Evolutionary conservation across 2,329 filamentous ascomycete species (phyloP).

Genomic region (Polytolypa hystricis): DNA sequence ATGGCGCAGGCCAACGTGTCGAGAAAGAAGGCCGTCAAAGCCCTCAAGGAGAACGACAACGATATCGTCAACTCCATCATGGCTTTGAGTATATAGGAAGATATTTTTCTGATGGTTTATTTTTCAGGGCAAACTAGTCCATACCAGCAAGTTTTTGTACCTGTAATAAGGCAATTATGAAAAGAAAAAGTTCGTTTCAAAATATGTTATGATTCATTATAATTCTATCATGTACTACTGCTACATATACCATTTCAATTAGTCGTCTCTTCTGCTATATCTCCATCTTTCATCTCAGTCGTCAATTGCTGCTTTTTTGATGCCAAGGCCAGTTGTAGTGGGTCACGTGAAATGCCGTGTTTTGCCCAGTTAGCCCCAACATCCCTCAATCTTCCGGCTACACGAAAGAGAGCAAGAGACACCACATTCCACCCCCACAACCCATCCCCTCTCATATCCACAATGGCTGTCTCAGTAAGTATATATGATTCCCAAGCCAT

Average conservation of each 20-base stretch:
- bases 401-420: constrained; percentile 6
- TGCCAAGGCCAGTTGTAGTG: constrained; percentile 9
- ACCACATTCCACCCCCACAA: constrained; percentile 8
- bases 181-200: too few species aligned
- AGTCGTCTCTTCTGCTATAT: too few species aligned
- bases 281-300: too few species aligned
- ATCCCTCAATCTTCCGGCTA: constrained; percentile 8
- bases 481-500: background rate
- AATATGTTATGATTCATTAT: too few species aligned
- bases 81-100: constrained; percentile 73
- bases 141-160: too few species aligned
- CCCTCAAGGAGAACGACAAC: constrained; percentile 92
- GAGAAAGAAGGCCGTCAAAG: constrained; percentile 97
- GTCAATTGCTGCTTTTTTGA: constrained; percentile 4
- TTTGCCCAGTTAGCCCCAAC: constrained; percentile 4
- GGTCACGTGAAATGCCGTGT: constrained; percentile 8
- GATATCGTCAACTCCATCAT: constrained; percentile 99
- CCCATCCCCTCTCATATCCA: constrained; percentile 22
- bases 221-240: too few species aligned
- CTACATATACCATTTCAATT: too few species aligned
- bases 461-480: constrained; percentile 33
- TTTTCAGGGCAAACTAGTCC: too few species aligned
- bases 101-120: too few species aligned
- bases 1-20: constrained; percentile 97
- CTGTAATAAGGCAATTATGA: too few species aligned